Evolutionary conservation across 306 rosid genomes (phyloP), one percentile per base, ranked within the genome.

Genomic region (Gastrolobium bilobum): DNA sequence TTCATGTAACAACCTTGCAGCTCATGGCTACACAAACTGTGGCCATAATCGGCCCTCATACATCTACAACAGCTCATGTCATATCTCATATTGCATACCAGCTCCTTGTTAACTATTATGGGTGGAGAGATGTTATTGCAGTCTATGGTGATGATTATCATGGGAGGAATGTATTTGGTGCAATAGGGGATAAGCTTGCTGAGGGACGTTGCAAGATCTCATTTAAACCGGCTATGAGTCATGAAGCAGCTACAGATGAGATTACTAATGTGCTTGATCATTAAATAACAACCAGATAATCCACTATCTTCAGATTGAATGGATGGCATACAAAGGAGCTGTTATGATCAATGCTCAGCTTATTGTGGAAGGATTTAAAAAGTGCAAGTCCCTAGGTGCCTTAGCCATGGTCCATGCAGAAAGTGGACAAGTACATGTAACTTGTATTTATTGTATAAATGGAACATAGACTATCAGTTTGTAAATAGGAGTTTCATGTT

Each of bases 41-140:
- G 79, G 99, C 99, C 61, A 90, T 95, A 84, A 91, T 95, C 37
- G 99, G 99, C 15, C 99, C 99, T 2, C 99, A 89, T 77, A 83
- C 84, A 11, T 93, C 97, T 48, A 88, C 85, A 69, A 89, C 92
- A 7, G 99, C 99, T 78, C 99, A 95, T 89, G 85, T 88, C 50
- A 84, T 95, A 89, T 82, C 97, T 65, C 97, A 91, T 66, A 89
- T 95, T 69, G 99, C 99, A 11, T 89, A 90, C 3, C 97, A 95
- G 88, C 96, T 95, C 44, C 78, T 93, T 77, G 84, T 95, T 37
- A 84, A 86, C 54, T 62, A 82, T 89, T 91, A 79, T 51, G 90
- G 76, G 4, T 95, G 99, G 99, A 91, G 82, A 61, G 98, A 93
- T 81, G 98, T 95, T 48, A 86, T 95, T 60, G 94, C 94, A 54